These are phyloP conservation scores for Tetrapyrgos nigripes DNA, from an alignment of 1,284 basidiomycete species.

Conservation along the genomic window DNA sequence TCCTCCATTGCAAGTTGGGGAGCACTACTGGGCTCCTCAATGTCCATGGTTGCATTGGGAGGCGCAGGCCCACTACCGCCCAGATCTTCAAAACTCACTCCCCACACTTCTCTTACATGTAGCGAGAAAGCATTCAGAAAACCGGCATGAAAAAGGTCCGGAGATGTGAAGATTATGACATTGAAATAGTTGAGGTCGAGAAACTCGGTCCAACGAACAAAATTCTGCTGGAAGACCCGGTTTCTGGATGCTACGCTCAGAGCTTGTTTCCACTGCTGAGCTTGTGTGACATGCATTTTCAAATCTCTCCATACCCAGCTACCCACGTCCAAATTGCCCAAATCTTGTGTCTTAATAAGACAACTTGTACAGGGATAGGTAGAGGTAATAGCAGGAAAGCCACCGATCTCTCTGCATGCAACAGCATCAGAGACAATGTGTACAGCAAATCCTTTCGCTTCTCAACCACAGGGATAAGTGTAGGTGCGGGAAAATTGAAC, in stretches of 20 bases:
- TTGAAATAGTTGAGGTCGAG: slow-evolving; percentile 26
- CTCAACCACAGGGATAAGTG: slow-evolving; percentile 20
- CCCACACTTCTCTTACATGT: too few species aligned
- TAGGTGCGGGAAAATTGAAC: slow-evolving; percentile 29
- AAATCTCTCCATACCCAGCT: slow-evolving; percentile 20
- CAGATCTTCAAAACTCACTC: too few species aligned
- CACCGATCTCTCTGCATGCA: slow-evolving; percentile 31
- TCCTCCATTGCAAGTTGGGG: too few species aligned
- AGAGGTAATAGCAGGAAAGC: slow-evolving; percentile 19
- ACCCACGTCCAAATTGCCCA: slow-evolving; percentile 20
- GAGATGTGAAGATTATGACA: too few species aligned
- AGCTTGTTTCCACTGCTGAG: slow-evolving; percentile 6
- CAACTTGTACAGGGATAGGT: slow-evolving; percentile 33
- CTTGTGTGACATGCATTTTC: background rate
- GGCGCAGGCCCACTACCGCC: too few species aligned
- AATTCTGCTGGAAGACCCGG: slow-evolving; percentile 23
- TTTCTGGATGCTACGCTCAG: background rate
- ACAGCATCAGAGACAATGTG: slow-evolving; percentile 34
- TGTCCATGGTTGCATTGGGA: too few species aligned
- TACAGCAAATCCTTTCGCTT: slow-evolving; percentile 25
- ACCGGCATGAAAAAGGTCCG: too few species aligned
- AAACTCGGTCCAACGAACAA: slow-evolving; percentile 42
- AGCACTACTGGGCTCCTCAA: too few species aligned
- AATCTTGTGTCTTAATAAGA: slow-evolving; percentile 16
- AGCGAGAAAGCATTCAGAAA: too few species aligned